A percentile compares a stretch with the other conserved stretches of the same genome.
These are phyloP conservation scores for Leptographium radiaticola DNA, from an alignment of 2,329 filamentous ascomycete species.

Conservation along the genomic window DNA sequence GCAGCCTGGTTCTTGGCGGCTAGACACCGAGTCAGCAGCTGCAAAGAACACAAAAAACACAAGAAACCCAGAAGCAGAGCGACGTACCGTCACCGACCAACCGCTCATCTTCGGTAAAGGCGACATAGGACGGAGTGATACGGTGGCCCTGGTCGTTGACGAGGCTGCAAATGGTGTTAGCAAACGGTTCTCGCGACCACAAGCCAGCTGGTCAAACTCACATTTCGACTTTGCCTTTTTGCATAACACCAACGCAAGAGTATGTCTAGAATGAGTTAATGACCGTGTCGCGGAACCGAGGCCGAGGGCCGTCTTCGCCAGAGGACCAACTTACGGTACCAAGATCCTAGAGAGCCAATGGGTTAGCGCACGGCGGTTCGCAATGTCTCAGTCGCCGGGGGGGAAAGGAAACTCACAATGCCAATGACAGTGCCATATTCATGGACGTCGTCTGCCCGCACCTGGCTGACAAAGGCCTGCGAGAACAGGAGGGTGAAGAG, in stretches of 20 bases:
- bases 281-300: background rate
- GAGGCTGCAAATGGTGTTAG: slow-evolving; percentile 27
- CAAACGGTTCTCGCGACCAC: background rate
- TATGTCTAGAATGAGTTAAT: slow-evolving; percentile 40
- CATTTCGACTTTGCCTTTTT: slow-evolving; percentile 88
- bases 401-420: slow-evolving; percentile 43
- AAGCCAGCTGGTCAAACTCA: background rate
- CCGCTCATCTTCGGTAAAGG: slow-evolving; percentile 93
- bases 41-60: background rate
- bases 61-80: background rate
- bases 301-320: background rate
- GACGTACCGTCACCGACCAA: slow-evolving; percentile 68
- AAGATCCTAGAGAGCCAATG: slow-evolving; percentile 36
- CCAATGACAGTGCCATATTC: slow-evolving; percentile 83
- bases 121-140: slow-evolving; percentile 90
- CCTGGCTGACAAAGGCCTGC: slow-evolving; percentile 72
- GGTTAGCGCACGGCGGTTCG: background rate
- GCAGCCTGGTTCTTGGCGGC: slow-evolving; percentile 90
- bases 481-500: slow-evolving; percentile 86
- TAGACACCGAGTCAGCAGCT: background rate
- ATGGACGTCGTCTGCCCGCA: slow-evolving; percentile 58
- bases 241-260: slow-evolving; percentile 90
- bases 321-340: slow-evolving; percentile 41
- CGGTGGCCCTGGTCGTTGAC: slow-evolving; percentile 93
- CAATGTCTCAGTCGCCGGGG: no score